Base-by-base conservation (phyloP, 1,284 basidiomycete genomes). In the Fomitiporia mediterranea region DNA sequence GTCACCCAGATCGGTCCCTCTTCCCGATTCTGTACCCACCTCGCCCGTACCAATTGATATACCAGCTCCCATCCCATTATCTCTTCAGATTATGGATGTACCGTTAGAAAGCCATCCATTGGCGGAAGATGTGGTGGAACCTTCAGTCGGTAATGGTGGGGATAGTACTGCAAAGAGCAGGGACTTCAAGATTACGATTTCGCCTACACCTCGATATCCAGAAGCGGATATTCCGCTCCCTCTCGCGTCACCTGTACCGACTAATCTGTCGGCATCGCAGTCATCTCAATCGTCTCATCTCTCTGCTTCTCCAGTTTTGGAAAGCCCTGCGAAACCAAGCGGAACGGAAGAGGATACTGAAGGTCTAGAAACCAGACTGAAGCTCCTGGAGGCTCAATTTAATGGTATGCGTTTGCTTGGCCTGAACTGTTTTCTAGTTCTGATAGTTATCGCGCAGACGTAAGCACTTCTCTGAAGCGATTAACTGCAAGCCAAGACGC, bases 391-490 rank as follows among this genome's bases (percentile, higher is more conserved):
- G 62, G 80, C 87, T 65, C 77, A 83, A 21, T 90, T 91, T 66
- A 62, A 80, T 60, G 87, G 89, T 85, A 68, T 37, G 72, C 62
- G 21, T 47, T 3, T 49, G n/a, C 13, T 4, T 42, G 56, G 11
- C 6, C 25, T 34, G 51, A 15, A 27, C 48, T 50, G 38, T 15
- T 17, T 53, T 15, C 58, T 30, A 37, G 53, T 37, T 30, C 47
- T 51, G 17, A 30, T 32, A 11, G 23, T 23, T 46, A 42, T 39
- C 1, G 55, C 53, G 13, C 51, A 91, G 89, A 90, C 66, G 80
- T 90, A 2, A 89, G 89, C 4, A 79, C 75, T 0, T 88, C 89
- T 3, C 89, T 88, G 72, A 86, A 88, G 67, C 74, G 79, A 60
- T 70, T 91, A 21, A 87, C 88, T 61, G 78, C 80, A 0, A 86